A percentile compares a stretch with the other conserved stretches of the same genome.
phyloP scores from a whole-genome alignment of 2,329 filamentous ascomycete genomes.

The Sarocladiaceae sp. region DNA sequence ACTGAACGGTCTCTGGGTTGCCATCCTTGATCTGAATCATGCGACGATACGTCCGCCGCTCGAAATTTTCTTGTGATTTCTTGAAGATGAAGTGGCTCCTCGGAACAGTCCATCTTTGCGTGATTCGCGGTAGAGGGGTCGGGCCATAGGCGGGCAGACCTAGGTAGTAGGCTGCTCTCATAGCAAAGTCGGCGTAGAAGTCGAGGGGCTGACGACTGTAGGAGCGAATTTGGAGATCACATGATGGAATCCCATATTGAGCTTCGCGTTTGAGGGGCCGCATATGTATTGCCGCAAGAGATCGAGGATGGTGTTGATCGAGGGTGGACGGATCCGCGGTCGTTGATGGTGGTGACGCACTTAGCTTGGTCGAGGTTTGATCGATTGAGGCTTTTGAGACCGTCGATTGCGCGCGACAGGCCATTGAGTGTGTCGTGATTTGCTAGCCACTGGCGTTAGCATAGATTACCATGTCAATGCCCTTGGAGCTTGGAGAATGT shows the following conservation, averaged over 20 bases:
- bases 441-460: not conserved
- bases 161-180: slow-evolving; percentile 92
- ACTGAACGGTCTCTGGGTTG: slow-evolving; percentile 77
- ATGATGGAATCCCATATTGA: slow-evolving; percentile 72
- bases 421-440: not conserved
- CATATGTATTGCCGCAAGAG: slow-evolving; percentile 80
- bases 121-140: slow-evolving; percentile 76
- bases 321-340: slow-evolving; percentile 13
- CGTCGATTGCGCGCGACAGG: not conserved
- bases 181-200: slow-evolving; percentile 89
- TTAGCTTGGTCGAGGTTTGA: slow-evolving; percentile 6
- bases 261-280: slow-evolving; percentile 72
- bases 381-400: not conserved
- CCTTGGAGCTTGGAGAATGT: not conserved
- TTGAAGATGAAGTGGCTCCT: slow-evolving; percentile 89
- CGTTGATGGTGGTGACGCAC: not conserved
- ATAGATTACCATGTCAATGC: not conserved
- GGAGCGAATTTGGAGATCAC: slow-evolving; percentile 87
- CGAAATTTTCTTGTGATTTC: slow-evolving; percentile 97
- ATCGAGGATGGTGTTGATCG: slow-evolving; percentile 50
- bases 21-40: slow-evolving; percentile 92
- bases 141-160: slow-evolving; percentile 81
- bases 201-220: slow-evolving; percentile 86
- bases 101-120: slow-evolving; percentile 91
- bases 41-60: slow-evolving; percentile 77